A percentile compares a stretch with the other conserved stretches of the same genome.
Conservation (phyloP, 78 protist species). For the Anaeramoeba ignava region DNA sequence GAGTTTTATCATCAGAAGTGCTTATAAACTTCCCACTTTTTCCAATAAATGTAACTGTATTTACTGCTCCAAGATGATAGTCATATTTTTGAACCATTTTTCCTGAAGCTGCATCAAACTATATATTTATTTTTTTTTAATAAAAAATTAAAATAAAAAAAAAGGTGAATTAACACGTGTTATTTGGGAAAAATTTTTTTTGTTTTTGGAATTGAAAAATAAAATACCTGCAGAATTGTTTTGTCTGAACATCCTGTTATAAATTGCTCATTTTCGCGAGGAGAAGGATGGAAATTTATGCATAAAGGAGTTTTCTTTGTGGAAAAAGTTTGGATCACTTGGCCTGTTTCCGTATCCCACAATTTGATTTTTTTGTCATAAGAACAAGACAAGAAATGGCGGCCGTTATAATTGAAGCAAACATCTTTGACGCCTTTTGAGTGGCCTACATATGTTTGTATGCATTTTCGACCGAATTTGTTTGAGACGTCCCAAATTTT, state of each 20-base stretch:
- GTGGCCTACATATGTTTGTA: slow-evolving; percentile 79
- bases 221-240: slow-evolving; percentile 33
- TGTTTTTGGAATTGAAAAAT: background rate
- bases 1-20: slow-evolving; percentile 71
- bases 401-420: slow-evolving; percentile 51
- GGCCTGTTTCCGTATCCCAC: slow-evolving; percentile 94
- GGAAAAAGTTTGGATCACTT: slow-evolving; percentile 37
- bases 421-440: slow-evolving; percentile 55
- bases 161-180: background rate
- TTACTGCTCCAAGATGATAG: slow-evolving; percentile 75
- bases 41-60: slow-evolving; percentile 81
- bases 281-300: slow-evolving; percentile 59
- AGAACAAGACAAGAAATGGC: slow-evolving; percentile 49
- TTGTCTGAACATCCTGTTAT: slow-evolving; percentile 61
- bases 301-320: slow-evolving; percentile 38
- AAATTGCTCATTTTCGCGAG: slow-evolving; percentile 44
- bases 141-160: background rate
- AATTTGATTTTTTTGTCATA: slow-evolving; percentile 53
- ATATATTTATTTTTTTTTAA: slow-evolving; percentile 30
- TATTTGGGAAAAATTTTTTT: slow-evolving; percentile 4
- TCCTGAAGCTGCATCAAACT: background rate
- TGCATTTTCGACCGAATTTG: slow-evolving; percentile 21
- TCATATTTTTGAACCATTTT: slow-evolving; percentile 53
- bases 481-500: slow-evolving; percentile 68
- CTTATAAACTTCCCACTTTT: slow-evolving; percentile 20